These are phyloP conservation scores for Cladorrhinum sp. DNA, from an alignment of 2,329 filamentous ascomycete species.

Conservation along the genomic window DNA sequence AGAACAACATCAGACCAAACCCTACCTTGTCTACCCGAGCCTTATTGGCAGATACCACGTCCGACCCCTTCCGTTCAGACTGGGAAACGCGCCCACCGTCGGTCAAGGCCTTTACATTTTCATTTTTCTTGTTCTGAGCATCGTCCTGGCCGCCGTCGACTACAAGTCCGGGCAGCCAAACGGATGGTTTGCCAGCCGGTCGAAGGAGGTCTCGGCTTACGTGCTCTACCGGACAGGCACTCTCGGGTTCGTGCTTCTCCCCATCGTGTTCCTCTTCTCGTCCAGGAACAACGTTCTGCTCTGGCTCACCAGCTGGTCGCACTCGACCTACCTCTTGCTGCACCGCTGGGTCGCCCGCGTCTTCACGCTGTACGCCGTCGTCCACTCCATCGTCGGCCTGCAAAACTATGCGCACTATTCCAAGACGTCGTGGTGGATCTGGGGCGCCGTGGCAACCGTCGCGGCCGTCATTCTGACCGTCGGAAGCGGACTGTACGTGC, in stretches of 20 bases:
- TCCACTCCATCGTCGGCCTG: constrained; percentile 46
- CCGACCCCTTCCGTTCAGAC: constrained; percentile 4
- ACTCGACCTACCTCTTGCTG: constrained; percentile 46
- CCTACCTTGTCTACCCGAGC: constrained; percentile 9
- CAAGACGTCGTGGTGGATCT: constrained; percentile 39
- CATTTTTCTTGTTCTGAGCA: constrained; percentile 3
- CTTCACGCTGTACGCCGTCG: constrained; percentile 41
- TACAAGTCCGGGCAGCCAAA: constrained; percentile 3
- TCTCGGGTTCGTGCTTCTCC: constrained; percentile 7
- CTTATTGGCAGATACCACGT: background rate
- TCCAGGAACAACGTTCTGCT: constrained; percentile 48
- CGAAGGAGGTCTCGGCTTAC: constrained; percentile 4
- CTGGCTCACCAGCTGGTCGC: constrained; percentile 48
- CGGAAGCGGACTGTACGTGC: constrained; percentile 35
- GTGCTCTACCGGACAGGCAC: constrained; percentile 2
- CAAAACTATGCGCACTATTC: constrained; percentile 33
- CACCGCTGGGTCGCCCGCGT: constrained; percentile 50
- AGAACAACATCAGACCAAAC: background rate
- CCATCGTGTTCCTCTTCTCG: constrained; percentile 43
- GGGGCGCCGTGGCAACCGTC: constrained; percentile 41
- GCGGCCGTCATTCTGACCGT: constrained; percentile 31
- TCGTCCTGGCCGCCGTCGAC: background rate
- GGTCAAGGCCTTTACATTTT: constrained; percentile 8
- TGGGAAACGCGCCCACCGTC: constrained; percentile 12
- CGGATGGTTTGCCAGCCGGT: constrained; percentile 4